phyloP scores from a whole-genome alignment of 805 yeast species.

The Yamadazyma scolyti region DNA sequence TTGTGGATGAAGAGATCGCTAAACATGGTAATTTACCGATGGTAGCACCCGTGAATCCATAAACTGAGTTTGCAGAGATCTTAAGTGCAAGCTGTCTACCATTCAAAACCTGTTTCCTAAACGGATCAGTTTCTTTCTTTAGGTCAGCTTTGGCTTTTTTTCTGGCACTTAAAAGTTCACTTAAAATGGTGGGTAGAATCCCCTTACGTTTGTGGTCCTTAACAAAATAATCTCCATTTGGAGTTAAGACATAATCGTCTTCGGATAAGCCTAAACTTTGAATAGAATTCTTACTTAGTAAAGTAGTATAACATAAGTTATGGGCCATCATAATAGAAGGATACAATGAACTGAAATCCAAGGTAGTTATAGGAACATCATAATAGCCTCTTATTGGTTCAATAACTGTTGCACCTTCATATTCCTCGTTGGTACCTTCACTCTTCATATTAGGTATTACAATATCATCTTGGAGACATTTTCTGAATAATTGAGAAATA shows the following conservation, averaged over 20 bases:
- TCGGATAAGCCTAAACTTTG: slow-evolving; percentile 59
- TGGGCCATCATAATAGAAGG: slow-evolving; percentile 99
- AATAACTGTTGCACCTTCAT: slow-evolving; percentile 99
- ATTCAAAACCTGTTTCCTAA: slow-evolving; percentile 86
- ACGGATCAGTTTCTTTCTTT: slow-evolving; percentile 91
- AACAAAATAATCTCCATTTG: slow-evolving; percentile 90
- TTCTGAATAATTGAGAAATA: slow-evolving; percentile 89
- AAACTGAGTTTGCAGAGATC: slow-evolving; percentile 96
- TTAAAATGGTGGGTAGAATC: slow-evolving; percentile 84
- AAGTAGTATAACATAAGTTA: slow-evolving; percentile 90
- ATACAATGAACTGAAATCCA: slow-evolving; percentile 95
- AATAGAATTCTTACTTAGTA: slow-evolving; percentile 66
- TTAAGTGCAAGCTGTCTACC: slow-evolving; percentile 97
- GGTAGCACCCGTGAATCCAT: slow-evolving; percentile 99
- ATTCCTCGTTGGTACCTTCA: slow-evolving; percentile 83
- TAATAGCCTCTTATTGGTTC: slow-evolving; percentile 96
- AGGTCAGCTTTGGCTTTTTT: slow-evolving; percentile 88
- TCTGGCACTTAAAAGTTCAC: slow-evolving; percentile 87
- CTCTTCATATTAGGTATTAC: slow-evolving; percentile 87
- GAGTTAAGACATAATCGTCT: slow-evolving; percentile 80
- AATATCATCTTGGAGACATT: slow-evolving; percentile 80
- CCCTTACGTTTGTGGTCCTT: slow-evolving; percentile 71
- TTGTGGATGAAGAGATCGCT: slow-evolving; percentile 92
- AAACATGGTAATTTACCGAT: slow-evolving; percentile 95
- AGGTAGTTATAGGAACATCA: slow-evolving; percentile 94